Conservation (phyloP, 23 red algal species). For the Gracilariopsis chorda region DNA sequence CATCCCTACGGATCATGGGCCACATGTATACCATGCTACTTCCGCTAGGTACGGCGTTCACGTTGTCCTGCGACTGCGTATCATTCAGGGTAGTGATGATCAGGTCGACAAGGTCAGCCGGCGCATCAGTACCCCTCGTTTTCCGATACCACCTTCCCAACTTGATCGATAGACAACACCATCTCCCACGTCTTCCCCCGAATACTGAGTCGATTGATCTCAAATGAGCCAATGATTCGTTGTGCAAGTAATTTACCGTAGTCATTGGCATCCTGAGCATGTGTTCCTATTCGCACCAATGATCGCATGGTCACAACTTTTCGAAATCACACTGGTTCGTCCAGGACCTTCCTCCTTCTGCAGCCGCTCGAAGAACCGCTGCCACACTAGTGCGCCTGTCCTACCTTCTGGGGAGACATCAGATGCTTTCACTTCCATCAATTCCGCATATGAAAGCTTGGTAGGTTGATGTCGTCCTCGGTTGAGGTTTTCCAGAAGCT, state of each 20-base stretch:
- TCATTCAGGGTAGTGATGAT: neutral
- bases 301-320: neutral
- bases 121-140: neutral
- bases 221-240: neutral
- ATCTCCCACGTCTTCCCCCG: neutral
- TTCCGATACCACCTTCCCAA: neutral
- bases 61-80: neutral
- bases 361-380: neutral
- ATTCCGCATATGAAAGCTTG: neutral
- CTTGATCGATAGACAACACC: neutral
- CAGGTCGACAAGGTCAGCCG: neutral
- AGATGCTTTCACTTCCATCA: neutral
- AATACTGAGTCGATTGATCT: neutral
- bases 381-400: neutral
- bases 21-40: slow-evolving; percentile 13
- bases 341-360: neutral
- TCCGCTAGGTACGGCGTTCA: neutral
- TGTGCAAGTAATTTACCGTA: neutral
- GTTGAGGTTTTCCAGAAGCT: neutral
- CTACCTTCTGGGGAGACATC: neutral
- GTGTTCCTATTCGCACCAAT: neutral
- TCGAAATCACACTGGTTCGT: neutral
- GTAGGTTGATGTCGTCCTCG: neutral
- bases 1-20: neutral
- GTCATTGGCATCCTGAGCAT: neutral